A percentile compares a stretch with the other conserved stretches of the same genome.
phyloP scores from a whole-genome alignment of 2,329 filamentous ascomycete genomes.

The Pseudofabraea citricarpa region DNA sequence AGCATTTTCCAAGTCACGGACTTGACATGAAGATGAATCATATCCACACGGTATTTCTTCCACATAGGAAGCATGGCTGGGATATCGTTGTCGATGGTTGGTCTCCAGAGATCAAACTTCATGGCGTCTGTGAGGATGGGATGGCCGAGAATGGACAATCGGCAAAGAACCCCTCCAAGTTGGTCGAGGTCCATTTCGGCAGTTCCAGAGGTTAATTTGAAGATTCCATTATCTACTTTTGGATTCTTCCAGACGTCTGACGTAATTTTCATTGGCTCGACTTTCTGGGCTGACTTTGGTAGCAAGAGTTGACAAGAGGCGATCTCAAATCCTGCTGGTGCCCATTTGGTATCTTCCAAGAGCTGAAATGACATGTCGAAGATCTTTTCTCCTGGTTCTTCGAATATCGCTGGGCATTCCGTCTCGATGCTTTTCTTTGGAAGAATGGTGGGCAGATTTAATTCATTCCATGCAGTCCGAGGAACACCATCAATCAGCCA shows the following conservation, averaged over 20 bases:
- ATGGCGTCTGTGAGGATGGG: conserved; percentile 9
- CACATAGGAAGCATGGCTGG: conserved; percentile 36
- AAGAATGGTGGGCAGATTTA: background rate
- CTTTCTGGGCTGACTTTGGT: conserved; percentile 6
- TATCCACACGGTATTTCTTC: conserved; percentile 24
- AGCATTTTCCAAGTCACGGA: background rate
- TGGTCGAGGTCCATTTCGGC: background rate
- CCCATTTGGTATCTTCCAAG: background rate
- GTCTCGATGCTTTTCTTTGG: background rate
- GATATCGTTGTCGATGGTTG: conserved; percentile 43
- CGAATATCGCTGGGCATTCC: background rate
- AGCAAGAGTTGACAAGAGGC: conserved; percentile 21
- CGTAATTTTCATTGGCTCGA: background rate
- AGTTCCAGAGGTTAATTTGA: background rate
- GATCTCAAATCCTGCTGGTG: conserved; percentile 24
- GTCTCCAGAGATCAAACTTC: conserved; percentile 38
- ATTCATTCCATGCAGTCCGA: conserved; percentile 9
- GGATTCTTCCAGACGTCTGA: background rate
- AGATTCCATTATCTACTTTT: background rate
- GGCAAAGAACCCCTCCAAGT: background rate
- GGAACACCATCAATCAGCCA: conserved; percentile 8
- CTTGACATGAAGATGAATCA: background rate
- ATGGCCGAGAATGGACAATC: conserved; percentile 5
- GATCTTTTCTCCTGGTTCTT: conserved; percentile 3
- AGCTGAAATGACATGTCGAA: conserved; percentile 4